phyloP scores from a whole-genome alignment of 148 eudicot genomes.

The Vaccinium vitisidaea region DNA sequence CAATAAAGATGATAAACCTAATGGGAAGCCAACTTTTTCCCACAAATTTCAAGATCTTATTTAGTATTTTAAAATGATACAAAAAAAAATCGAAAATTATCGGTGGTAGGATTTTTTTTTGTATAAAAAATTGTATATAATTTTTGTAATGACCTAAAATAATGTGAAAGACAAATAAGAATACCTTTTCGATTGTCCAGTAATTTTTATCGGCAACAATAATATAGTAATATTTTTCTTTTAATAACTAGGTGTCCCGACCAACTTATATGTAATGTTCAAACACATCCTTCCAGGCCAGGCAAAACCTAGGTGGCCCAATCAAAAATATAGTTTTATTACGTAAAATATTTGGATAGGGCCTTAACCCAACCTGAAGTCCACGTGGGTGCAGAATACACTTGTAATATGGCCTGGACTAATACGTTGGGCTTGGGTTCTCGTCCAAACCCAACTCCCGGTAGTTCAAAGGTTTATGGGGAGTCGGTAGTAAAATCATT shows the following conservation, averaged over 20 bases:
- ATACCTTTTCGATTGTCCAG: no score
- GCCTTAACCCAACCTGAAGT: background rate
- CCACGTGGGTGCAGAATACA: background rate
- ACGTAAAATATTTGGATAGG: background rate
- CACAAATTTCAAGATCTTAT: no score
- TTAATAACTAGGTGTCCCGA: no score
- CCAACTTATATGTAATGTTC: background rate
- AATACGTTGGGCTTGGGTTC: background rate
- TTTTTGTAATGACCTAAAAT: background rate
- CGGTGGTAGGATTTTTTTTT: no score
- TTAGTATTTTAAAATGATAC: no score
- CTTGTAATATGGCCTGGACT: background rate
- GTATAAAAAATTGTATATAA: no score
- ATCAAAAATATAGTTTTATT: background rate
- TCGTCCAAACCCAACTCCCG: background rate
- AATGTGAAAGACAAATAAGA: no score
- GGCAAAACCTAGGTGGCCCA: background rate
- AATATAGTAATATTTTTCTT: no score
- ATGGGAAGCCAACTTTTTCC: no score
- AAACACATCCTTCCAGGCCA: background rate
- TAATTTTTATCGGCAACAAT: background rate
- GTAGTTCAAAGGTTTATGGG: background rate
- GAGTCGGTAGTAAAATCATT: background rate
- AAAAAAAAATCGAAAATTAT: no score
- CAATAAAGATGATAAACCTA: no score